phyloP scores from a whole-genome alignment of 2,329 filamentous ascomycete species.

The Trichoderma harzianum region DNA sequence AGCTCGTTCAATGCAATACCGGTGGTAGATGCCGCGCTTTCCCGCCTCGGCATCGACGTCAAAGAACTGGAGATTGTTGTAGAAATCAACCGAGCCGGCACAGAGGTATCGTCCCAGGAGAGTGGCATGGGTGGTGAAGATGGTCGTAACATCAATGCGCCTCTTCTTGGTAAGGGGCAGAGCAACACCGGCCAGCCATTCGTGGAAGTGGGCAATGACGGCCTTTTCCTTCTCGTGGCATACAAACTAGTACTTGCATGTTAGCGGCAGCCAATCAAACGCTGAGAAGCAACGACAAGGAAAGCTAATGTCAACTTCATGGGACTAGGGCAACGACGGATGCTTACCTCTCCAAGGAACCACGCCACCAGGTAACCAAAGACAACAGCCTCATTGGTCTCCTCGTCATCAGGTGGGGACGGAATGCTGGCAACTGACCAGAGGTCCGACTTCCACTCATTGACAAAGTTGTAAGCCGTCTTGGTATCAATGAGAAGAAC shows the following conservation, averaged over 20 bases:
- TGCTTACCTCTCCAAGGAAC: conserved; percentile 92
- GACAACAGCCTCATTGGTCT: conserved; percentile 96
- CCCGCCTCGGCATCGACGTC: conserved; percentile 95
- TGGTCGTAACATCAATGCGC: conserved; percentile 93
- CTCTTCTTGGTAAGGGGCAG: conserved; percentile 89
- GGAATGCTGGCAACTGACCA: conserved; percentile 93
- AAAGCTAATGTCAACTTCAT: neutral
- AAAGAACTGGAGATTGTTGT: conserved; percentile 97
- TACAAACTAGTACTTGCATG: conserved; percentile 63
- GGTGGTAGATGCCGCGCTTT: conserved; percentile 96
- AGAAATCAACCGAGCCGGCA: conserved; percentile 96
- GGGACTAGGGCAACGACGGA: neutral
- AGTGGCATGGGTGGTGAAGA: conserved; percentile 97
- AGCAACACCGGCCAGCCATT: conserved; percentile 94
- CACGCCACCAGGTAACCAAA: conserved; percentile 97
- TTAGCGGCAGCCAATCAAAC: conserved; percentile 17
- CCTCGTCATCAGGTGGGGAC: conserved; percentile 84
- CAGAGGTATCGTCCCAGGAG: conserved; percentile 94
- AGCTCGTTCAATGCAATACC: conserved; percentile 95
- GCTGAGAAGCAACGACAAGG: neutral
- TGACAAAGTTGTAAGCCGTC: conserved; percentile 82
- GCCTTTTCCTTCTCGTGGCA: conserved; percentile 88
- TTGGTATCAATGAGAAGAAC: conserved; percentile 94
- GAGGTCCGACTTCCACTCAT: conserved; percentile 96
- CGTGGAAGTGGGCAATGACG: conserved; percentile 97